Conservation (phyloP, 805 yeast species). For the Lachancea nothofagi region DNA sequence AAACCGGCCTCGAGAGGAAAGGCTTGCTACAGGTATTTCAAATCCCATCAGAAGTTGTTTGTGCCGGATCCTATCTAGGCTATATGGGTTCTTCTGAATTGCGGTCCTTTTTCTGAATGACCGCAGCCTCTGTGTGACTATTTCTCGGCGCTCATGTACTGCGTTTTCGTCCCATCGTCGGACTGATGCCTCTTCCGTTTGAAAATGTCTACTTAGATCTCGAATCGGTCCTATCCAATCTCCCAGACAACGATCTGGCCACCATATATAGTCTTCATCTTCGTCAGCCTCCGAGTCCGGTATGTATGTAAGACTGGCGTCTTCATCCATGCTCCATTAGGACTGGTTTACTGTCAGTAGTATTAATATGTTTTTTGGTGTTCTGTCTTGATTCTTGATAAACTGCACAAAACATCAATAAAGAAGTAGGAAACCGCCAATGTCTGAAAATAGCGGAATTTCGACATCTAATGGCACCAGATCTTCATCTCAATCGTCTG, state of each 20-base stretch:
- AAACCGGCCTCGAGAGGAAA: too few species aligned
- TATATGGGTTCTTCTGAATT: constrained; percentile 34
- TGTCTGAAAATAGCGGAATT: constrained; percentile 3
- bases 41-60: constrained; percentile 28
- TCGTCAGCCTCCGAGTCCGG: constrained; percentile 27
- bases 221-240: not conserved
- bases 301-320: constrained; percentile 18
- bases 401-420: not conserved
- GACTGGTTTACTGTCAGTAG: not conserved
- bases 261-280: constrained; percentile 12
- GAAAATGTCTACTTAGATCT: not conserved
- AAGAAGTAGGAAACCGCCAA: not conserved
- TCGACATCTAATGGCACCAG: not conserved
- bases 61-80: constrained; percentile 31
- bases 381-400: constrained; percentile 4
- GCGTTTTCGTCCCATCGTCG: not conserved
- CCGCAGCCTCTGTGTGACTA: constrained; percentile 12
- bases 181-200: not conserved
- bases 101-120: constrained; percentile 30
- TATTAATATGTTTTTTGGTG: constrained; percentile 1
- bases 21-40: constrained; percentile 17
- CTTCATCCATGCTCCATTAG: constrained; percentile 12
- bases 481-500: constrained; percentile 7
- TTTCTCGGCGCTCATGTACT: not conserved
- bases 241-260: constrained; percentile 1